These are phyloP conservation scores for Monosporozyma siamensis DNA, from an alignment of 805 yeast genomes.

Conservation along the genomic window DNA sequence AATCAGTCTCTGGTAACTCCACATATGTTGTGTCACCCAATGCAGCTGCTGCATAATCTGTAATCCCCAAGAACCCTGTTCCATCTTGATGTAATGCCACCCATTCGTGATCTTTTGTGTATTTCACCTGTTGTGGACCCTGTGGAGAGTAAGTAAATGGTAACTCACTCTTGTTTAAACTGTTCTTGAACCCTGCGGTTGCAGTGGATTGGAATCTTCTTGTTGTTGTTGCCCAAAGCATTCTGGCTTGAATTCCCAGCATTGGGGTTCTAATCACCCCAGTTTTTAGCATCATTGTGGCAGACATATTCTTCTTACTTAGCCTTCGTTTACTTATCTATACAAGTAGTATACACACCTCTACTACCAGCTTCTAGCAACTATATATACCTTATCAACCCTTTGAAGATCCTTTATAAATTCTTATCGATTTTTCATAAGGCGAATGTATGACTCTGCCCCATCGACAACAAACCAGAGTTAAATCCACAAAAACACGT, in stretches of 20 bases:
- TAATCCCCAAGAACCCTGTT: conserved; percentile 82
- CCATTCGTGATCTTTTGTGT: conserved; percentile 94
- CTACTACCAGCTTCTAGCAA: neutral
- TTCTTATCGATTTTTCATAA: too few species aligned
- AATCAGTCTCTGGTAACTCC: conserved; percentile 75
- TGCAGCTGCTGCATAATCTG: conserved; percentile 91
- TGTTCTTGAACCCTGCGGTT: conserved; percentile 7
- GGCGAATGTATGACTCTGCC: too few species aligned
- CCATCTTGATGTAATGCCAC: conserved; percentile 77
- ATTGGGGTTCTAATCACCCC: neutral
- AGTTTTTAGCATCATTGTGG: too few species aligned
- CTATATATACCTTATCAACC: too few species aligned
- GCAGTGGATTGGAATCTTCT: conserved; percentile 8
- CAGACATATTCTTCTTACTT: too few species aligned
- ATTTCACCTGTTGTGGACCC: conserved; percentile 41
- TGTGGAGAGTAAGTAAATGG: conserved; percentile 26
- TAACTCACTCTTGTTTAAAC: conserved; percentile 22
- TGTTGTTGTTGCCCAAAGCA: too few species aligned
- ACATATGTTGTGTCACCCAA: conserved; percentile 93
- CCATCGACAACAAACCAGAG: neutral
- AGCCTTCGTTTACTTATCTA: too few species aligned
- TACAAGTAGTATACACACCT: too few species aligned
- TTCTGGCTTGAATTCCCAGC: too few species aligned
- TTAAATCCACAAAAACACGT: neutral
- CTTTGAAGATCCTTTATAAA: too few species aligned